Conservation (phyloP, 305 asterid genomes). For the Fraxinus sp. region DNA sequence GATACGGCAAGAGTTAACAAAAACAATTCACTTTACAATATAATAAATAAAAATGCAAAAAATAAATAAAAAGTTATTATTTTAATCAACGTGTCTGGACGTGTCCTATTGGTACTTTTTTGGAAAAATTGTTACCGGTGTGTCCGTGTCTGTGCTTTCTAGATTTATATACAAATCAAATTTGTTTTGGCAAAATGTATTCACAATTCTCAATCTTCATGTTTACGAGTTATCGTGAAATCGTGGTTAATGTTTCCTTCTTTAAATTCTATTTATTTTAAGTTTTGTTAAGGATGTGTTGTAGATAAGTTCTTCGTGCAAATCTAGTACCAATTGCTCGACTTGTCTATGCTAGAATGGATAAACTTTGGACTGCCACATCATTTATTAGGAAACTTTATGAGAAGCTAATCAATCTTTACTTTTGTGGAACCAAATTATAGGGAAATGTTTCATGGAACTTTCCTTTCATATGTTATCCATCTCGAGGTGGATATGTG, state of each 20-base stretch:
- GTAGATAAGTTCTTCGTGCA: neutral
- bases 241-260: neutral
- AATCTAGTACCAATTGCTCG: neutral
- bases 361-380: neutral
- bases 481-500: neutral
- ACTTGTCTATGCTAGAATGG: neutral
- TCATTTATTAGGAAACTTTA: neutral
- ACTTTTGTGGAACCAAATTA: neutral
- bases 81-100: neutral
- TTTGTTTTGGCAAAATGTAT: neutral
- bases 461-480: neutral
- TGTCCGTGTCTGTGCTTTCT: neutral
- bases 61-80: too few relatives aligned
- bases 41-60: too few relatives aligned
- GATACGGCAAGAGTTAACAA: neutral
- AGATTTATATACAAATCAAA: neutral
- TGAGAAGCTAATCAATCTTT: neutral
- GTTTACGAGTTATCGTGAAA: neutral
- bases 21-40: neutral
- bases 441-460: neutral
- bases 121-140: neutral
- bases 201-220: neutral
- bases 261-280: neutral
- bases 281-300: neutral
- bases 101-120: neutral